phyloP scores from a whole-genome alignment of 352 stramenopile species.

The Phytophthora foliorum region DNA sequence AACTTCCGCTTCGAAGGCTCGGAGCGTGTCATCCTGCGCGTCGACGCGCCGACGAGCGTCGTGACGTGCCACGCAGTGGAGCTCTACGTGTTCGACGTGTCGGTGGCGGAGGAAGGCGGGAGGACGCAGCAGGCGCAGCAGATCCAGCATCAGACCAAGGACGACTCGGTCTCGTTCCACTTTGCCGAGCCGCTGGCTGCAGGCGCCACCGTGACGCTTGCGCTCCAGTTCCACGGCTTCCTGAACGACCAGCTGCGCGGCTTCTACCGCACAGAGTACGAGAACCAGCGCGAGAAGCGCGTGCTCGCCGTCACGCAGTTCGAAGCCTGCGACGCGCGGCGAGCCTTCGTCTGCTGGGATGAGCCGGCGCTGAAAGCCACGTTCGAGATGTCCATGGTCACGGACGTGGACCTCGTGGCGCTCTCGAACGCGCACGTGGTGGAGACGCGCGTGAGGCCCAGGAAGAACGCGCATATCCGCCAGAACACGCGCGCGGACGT shows the following conservation, averaged over 20 bases:
- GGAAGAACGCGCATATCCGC: slow-evolving; percentile 68
- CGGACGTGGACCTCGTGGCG: slow-evolving; percentile 91
- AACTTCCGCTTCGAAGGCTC: slow-evolving; percentile 84
- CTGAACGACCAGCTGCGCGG: slow-evolving; percentile 95
- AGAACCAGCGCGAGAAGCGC: slow-evolving; percentile 91
- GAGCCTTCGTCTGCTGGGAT: slow-evolving; percentile 98
- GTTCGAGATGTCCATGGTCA: slow-evolving; percentile 95
- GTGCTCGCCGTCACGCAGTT: slow-evolving; percentile 94
- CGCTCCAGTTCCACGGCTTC: slow-evolving; percentile 71
- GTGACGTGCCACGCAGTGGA: slow-evolving; percentile 97
- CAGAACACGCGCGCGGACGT: slow-evolving; percentile 51
- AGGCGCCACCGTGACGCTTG: slow-evolving; percentile 47
- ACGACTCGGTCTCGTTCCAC: slow-evolving; percentile 72
- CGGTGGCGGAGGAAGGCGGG: slow-evolving; percentile 51
- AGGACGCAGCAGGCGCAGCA: slow-evolving; percentile 48
- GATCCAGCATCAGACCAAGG: slow-evolving; percentile 57
- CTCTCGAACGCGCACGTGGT: slow-evolving; percentile 98
- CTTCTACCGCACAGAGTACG: slow-evolving; percentile 97
- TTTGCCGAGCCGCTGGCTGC: slow-evolving; percentile 53
- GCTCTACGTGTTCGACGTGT: slow-evolving; percentile 87
- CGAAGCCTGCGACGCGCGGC: slow-evolving; percentile 87
- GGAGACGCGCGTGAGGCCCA: slow-evolving; percentile 70
- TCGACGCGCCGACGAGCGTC: slow-evolving; percentile 65
- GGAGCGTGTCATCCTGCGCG: slow-evolving; percentile 60
- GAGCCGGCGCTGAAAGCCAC: slow-evolving; percentile 97